Conservation (phyloP, 257 asterid species). For the Penstemon barbatus region DNA sequence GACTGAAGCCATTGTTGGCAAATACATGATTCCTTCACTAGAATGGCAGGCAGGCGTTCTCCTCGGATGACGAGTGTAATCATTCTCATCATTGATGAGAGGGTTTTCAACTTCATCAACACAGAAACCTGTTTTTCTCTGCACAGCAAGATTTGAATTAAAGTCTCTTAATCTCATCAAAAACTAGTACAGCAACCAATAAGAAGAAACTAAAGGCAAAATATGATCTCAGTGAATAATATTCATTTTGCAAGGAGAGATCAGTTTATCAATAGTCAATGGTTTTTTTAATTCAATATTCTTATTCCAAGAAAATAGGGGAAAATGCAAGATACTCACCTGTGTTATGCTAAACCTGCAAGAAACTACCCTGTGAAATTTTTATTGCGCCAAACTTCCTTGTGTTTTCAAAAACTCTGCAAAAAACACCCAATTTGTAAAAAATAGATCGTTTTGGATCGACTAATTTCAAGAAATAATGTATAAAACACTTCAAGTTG, state of each 20-base stretch:
- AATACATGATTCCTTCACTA: slow-evolving; percentile 30
- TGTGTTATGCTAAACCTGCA: too few species aligned
- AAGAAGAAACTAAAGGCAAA: slow-evolving; percentile 7
- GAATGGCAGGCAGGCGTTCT: slow-evolving; percentile 31
- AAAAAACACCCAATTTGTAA: too few species aligned
- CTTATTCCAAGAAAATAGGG: background rate
- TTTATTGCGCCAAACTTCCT: too few species aligned
- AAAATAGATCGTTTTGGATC: too few species aligned
- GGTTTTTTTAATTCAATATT: background rate
- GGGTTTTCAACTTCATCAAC: slow-evolving; percentile 69
- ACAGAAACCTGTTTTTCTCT: slow-evolving; percentile 40
- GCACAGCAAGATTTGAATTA: slow-evolving; percentile 35
- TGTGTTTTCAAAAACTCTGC: too few species aligned
- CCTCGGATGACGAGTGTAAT: slow-evolving; percentile 29
- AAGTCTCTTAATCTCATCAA: slow-evolving; percentile 4
- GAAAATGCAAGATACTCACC: background rate
- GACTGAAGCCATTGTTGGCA: slow-evolving; percentile 34
- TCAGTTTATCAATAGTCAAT: background rate
- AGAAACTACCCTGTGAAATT: too few species aligned
- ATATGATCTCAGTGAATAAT: slow-evolving; percentile 15
- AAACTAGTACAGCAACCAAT: slow-evolving; percentile 8
- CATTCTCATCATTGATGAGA: slow-evolving; percentile 41
- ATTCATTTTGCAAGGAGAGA: background rate
- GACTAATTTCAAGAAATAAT: too few species aligned
- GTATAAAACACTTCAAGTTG: too few species aligned